These are phyloP conservation scores for Dioscorea cayenensis DNA, from an alignment of 116 monocot species.

Conservation along the genomic window DNA sequence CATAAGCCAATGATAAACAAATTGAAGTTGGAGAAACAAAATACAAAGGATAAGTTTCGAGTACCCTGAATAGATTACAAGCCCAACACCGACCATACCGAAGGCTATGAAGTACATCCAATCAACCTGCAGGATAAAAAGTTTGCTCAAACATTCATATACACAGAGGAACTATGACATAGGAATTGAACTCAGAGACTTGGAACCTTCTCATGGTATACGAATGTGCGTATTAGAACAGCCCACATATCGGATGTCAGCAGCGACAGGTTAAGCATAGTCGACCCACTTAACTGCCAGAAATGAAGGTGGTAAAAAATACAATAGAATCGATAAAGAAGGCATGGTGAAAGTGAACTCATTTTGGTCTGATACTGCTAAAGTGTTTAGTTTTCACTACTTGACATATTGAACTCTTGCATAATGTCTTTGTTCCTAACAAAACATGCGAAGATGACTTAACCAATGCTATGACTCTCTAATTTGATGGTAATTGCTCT, in stretches of 20 bases:
- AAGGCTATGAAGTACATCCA: constrained; percentile 94
- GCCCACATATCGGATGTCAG: constrained; percentile 98
- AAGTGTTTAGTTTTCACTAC: too few relatives aligned
- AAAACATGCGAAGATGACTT: too few relatives aligned
- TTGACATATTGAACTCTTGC: too few relatives aligned
- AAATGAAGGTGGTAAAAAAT: background rate
- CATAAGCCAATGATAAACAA: too few relatives aligned
- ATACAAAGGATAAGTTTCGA: too few relatives aligned
- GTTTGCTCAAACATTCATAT: too few relatives aligned
- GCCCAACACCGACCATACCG: constrained; percentile 55
- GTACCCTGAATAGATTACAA: constrained; percentile 72
- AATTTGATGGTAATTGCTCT: too few relatives aligned
- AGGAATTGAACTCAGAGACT: too few relatives aligned
- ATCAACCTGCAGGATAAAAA: constrained; percentile 51
- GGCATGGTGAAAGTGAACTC: background rate
- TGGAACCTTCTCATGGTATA: constrained; percentile 80
- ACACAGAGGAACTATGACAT: too few relatives aligned
- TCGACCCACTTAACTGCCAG: constrained; percentile 71
- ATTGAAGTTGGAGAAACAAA: background rate
- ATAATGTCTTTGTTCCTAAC: too few relatives aligned
- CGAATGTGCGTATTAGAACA: constrained; percentile 87
- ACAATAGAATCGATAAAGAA: background rate
- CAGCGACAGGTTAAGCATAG: constrained; percentile 87
- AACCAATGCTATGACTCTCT: too few relatives aligned
- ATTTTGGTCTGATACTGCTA: too few relatives aligned